Evolutionary conservation across 495 filamentous ascomycete genomes (phyloP).

Genomic region (Penicillium arizonense): DNA sequence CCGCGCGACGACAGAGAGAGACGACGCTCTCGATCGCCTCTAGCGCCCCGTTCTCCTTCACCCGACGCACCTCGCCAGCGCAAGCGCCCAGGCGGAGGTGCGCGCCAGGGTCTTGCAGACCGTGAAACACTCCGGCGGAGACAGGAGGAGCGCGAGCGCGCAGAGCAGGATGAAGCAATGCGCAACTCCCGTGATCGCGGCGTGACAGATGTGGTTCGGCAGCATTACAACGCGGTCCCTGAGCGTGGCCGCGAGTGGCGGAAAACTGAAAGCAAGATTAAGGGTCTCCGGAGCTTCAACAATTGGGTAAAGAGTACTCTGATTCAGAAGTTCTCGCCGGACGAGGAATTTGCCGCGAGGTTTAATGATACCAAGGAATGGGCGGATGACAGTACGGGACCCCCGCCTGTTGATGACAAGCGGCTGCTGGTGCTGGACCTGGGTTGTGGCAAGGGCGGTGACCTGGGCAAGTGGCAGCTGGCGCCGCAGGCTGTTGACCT

Average conservation of each 20-base stretch:
- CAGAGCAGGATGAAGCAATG: conserved; percentile 51
- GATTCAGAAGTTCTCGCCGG: conserved; percentile 93
- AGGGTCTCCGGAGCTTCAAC: conserved; percentile 90
- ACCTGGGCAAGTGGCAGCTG: conserved; percentile 92
- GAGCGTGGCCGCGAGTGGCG: conserved; percentile 88
- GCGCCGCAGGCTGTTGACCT: conserved; percentile 80
- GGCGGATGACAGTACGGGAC: conserved; percentile 50
- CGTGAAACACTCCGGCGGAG: conserved; percentile 66
- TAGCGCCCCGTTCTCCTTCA: conserved; percentile 37
- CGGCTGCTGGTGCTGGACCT: conserved; percentile 82
- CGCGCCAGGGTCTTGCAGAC: conserved; percentile 71
- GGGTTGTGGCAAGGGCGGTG: conserved; percentile 95
- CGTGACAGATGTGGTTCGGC: conserved; percentile 80
- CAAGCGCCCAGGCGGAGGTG: conserved; percentile 82
- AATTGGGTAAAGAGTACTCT: conserved; percentile 98
- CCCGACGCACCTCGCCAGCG: conserved; percentile 60
- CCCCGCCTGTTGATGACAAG: conserved; percentile 41
- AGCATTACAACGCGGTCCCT: conserved; percentile 96
- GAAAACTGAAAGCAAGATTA: conserved; percentile 88
- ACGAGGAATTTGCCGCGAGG: conserved; percentile 61
- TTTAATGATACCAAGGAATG: conserved; percentile 40
- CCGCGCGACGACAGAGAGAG: conserved; percentile 17
- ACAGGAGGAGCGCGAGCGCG: conserved; percentile 63
- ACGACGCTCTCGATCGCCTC: conserved; percentile 38
- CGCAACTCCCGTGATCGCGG: conserved; percentile 48